phyloP scores from a whole-genome alignment of 2,329 filamentous ascomycete genomes.

The Xylariaceae sp. region DNA sequence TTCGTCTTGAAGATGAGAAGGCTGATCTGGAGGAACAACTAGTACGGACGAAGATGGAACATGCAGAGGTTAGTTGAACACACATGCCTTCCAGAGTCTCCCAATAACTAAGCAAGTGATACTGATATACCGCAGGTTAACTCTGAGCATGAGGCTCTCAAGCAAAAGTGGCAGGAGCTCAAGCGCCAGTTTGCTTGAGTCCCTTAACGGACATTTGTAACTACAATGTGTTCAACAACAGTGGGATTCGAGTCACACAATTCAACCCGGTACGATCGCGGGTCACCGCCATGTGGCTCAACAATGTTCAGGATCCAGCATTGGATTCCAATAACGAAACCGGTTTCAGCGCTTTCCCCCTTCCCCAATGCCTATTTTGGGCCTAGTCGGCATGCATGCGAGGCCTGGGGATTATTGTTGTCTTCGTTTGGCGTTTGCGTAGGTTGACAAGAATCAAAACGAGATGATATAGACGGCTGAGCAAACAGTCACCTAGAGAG shows the following conservation, averaged over 20 bases:
- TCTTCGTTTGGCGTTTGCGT: conserved; percentile 14
- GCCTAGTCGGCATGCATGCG: conserved; percentile 9
- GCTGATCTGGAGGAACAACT: conserved; percentile 88
- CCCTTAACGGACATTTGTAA: too few species aligned
- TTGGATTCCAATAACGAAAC: too few species aligned
- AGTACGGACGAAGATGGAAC: conserved; percentile 90
- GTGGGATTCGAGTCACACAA: too few species aligned
- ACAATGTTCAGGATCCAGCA: conserved; percentile 3
- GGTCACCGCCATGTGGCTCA: too few species aligned
- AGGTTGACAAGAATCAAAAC: conserved; percentile 4
- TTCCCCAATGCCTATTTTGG: too few species aligned
- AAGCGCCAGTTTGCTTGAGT: conserved; percentile 53
- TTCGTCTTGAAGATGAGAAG: conserved; percentile 82
- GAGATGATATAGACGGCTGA: conserved; percentile 3
- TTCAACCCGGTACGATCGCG: too few species aligned
- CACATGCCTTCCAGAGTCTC: neutral
- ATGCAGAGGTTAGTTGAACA: conserved; percentile 77
- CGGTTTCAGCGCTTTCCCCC: conserved; percentile 5
- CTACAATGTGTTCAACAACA: too few species aligned
- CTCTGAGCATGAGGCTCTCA: conserved; percentile 67
- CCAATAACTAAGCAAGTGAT: conserved; percentile 4
- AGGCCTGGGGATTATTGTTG: conserved; percentile 10
- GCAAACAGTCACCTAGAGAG: too few species aligned
- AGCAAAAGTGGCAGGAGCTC: conserved; percentile 75
- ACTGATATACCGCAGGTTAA: conserved; percentile 55